Conservation (phyloP, 2,329 filamentous ascomycete species). For the Harringtonia lauricola region DNA sequence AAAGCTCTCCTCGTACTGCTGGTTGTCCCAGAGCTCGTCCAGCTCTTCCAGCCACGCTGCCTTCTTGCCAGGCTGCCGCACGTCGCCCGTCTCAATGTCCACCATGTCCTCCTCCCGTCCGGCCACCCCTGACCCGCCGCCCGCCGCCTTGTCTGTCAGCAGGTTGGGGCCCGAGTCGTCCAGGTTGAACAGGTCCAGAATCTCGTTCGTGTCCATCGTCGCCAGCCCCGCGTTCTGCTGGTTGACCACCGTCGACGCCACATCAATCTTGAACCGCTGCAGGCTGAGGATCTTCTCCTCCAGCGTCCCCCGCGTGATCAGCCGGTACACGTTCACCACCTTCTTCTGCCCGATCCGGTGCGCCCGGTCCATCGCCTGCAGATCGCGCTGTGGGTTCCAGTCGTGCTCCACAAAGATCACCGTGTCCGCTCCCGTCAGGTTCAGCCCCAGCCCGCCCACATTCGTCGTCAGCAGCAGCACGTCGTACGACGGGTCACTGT, state of each 20-base stretch:
- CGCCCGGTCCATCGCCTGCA: slow-evolving; percentile 97
- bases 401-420: slow-evolving; percentile 99
- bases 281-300: slow-evolving; percentile 98
- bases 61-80: slow-evolving; percentile 92
- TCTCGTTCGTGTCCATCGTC: slow-evolving; percentile 98
- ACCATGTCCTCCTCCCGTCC: slow-evolving; percentile 84
- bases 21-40: slow-evolving; percentile 93
- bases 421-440: slow-evolving; percentile 92
- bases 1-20: slow-evolving; percentile 96
- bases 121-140: slow-evolving; percentile 39
- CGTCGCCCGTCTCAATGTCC: slow-evolving; percentile 82
- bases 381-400: slow-evolving; percentile 98
- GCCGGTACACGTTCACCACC: slow-evolving; percentile 95
- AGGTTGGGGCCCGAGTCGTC: slow-evolving; percentile 64
- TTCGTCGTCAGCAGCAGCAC: slow-evolving; percentile 88
- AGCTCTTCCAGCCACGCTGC: slow-evolving; percentile 83
- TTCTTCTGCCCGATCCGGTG: slow-evolving; percentile 99
- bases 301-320: slow-evolving; percentile 89
- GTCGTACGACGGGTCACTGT: slow-evolving; percentile 93
- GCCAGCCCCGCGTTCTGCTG: slow-evolving; percentile 92
- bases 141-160: slow-evolving; percentile 40
- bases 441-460: slow-evolving; percentile 87
- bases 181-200: slow-evolving; percentile 90
- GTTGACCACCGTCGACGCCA: slow-evolving; percentile 95
- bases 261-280: slow-evolving; percentile 98